Evolutionary conservation across 345 rosid genomes (phyloP), one percentile per base, ranked within the genome.

Genomic region (Eucalyptus tenuipes): DNA sequence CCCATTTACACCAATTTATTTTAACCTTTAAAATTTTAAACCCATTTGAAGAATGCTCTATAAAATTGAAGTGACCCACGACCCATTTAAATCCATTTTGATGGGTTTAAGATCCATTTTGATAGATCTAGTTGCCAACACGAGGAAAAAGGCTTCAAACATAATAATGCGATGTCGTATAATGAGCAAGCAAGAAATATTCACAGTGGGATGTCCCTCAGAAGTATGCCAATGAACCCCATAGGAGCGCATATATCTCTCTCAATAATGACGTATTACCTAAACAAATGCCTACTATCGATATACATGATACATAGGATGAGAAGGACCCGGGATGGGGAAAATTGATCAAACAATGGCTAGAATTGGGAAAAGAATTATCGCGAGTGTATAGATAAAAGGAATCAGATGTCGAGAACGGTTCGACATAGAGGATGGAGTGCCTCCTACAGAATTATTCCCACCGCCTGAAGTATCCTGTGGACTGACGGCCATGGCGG

Each of bases 401-500:
- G 57, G 84, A 44, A 84, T 87, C 61, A 87, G 79, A 44, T 25
- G 89, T 7, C 52, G 88, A 31, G 93, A 90, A 87, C 49, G 86
- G 42, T 33, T 90, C 15, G 88, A 87, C 10, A 25, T 4, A 86
- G 91, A 88, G 90, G 93, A 87, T 37, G 95, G 86, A 79, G 86
- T 84, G 18, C 90, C 91, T n/a, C 92, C 40, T 29, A 16, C 13
- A 44, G 94, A 52, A 33, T 27, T 86, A 37, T 85, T 88, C 33
- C 68, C 52, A 48, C 86, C 89, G 79, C 92, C 92, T 42, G 94
- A 88, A 15, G 94, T 94, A 88, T 97, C 98, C 92, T 94, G 91
- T 3, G 99, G 99, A 2, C 93, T 90, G 71, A 94, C 91, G 20
- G 97, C 94, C 24, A 89, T 89, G 10, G 94, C 93, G 2, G 99